These are phyloP conservation scores for Annulohypoxylon stygium DNA, from an alignment of 495 filamentous ascomycete genomes.

Conservation along the genomic window DNA sequence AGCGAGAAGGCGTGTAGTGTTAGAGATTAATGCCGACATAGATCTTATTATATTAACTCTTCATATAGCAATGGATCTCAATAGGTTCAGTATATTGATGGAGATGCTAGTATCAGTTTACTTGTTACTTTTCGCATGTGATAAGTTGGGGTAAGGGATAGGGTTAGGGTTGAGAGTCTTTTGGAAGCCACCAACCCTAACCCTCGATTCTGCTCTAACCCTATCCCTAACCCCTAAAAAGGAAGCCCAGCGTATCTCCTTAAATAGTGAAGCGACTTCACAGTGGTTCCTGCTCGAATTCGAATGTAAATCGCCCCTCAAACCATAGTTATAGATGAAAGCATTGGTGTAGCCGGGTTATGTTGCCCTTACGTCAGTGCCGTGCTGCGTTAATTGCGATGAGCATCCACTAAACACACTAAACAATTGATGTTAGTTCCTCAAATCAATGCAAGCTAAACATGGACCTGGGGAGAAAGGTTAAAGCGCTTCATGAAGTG, in stretches of 20 bases:
- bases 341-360: neutral
- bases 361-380: neutral
- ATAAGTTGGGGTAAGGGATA: neutral
- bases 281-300: too few species aligned
- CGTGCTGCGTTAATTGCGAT: slow-evolving; percentile 3
- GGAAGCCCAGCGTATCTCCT: too few species aligned
- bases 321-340: neutral
- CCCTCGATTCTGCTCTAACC: too few species aligned
- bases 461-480: neutral
- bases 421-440: slow-evolving; percentile 33
- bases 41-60: neutral
- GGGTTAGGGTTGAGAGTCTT: neutral
- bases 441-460: slow-evolving; percentile 26
- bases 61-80: too few species aligned
- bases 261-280: too few species aligned
- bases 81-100: too few species aligned
- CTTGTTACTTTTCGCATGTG: too few species aligned
- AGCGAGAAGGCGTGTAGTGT: neutral
- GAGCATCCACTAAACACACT: neutral
- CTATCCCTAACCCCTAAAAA: too few species aligned
- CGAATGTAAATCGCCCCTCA: too few species aligned
- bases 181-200: too few species aligned
- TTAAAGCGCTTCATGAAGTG: too few species aligned
- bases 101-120: too few species aligned
- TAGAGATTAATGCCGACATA: neutral